Conservation (phyloP, 257 asterid genomes). For the Nicotiana obtusifolia region DNA sequence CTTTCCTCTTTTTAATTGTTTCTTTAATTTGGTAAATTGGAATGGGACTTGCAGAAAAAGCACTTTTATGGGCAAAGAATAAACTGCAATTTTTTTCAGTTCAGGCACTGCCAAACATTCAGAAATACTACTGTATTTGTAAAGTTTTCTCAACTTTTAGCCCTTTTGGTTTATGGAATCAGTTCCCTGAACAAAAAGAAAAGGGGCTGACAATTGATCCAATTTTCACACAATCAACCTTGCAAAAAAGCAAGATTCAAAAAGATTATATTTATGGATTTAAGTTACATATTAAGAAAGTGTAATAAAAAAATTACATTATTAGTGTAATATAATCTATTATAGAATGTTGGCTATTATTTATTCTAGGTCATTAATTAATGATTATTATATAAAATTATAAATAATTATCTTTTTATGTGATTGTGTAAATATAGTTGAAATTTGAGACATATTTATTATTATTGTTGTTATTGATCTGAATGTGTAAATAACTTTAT, state of each 20-base stretch:
- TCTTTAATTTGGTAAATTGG: not conserved
- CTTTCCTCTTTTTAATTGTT: not conserved
- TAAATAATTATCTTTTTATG: not conserved
- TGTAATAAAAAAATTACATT: not conserved
- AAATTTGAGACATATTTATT: no score
- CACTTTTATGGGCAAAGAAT: not conserved
- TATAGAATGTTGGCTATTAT: not conserved
- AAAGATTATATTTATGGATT: not conserved
- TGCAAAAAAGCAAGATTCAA: not conserved
- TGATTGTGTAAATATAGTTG: not conserved
- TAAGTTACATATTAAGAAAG: not conserved
- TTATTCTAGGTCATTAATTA: not conserved
- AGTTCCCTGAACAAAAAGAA: not conserved
- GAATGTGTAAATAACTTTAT: not conserved
- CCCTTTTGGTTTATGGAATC: not conserved
- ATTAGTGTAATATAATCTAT: not conserved
- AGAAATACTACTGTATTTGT: not conserved
- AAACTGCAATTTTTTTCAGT: not conserved
- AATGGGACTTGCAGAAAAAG: not conserved
- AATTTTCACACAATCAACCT: not conserved
- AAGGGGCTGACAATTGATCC: not conserved
- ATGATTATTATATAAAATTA: not conserved
- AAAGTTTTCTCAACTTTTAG: not conserved
- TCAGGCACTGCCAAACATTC: not conserved
- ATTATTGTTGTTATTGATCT: not conserved